Percentiles rank a stretch among this genome's conserved stretches.
Conservation (phyloP, 1,139 yeast genomes). For the Protomyces inouyei region DNA sequence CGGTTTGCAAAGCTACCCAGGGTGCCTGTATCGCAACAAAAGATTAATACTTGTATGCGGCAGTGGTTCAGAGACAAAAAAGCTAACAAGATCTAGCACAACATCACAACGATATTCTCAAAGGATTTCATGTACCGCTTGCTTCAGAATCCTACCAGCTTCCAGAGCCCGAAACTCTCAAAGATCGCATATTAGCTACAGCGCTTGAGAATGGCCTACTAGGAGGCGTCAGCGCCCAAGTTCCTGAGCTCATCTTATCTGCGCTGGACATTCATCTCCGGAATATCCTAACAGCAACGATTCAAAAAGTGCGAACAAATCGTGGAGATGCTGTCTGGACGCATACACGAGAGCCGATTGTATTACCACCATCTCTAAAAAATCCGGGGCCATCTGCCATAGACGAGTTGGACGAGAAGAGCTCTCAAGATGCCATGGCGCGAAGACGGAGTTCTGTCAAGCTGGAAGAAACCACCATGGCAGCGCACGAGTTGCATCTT, state of each 20-base stretch:
- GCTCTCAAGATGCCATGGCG: neutral
- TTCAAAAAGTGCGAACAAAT: slow-evolving; percentile 4
- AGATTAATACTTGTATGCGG: slow-evolving; percentile 33
- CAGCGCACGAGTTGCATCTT: slow-evolving; percentile 15
- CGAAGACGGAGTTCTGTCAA: neutral
- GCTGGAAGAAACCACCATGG: neutral
- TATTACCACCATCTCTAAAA: neutral
- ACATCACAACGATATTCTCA: slow-evolving; percentile 61
- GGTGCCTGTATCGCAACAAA: slow-evolving; percentile 64
- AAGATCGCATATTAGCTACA: slow-evolving; percentile 69
- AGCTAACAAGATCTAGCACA: slow-evolving; percentile 14
- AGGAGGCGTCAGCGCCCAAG: slow-evolving; percentile 67
- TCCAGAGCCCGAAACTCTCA: slow-evolving; percentile 71
- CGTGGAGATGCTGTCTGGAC: slow-evolving; percentile 8
- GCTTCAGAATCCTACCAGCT: slow-evolving; percentile 73
- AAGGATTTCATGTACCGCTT: slow-evolving; percentile 80
- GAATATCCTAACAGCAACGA: slow-evolving; percentile 16
- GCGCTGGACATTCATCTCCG: slow-evolving; percentile 22
- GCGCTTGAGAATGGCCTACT: slow-evolving; percentile 90
- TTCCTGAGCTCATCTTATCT: slow-evolving; percentile 49
- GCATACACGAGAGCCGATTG: neutral
- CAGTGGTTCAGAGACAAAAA: neutral
- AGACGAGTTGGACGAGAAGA: neutral
- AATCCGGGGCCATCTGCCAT: neutral
- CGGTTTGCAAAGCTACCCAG: slow-evolving; percentile 82